Percentiles rank a stretch among this genome's conserved stretches.
phyloP scores from a whole-genome alignment of 768 basidiomycete genomes.

The Mycena filopes region DNA sequence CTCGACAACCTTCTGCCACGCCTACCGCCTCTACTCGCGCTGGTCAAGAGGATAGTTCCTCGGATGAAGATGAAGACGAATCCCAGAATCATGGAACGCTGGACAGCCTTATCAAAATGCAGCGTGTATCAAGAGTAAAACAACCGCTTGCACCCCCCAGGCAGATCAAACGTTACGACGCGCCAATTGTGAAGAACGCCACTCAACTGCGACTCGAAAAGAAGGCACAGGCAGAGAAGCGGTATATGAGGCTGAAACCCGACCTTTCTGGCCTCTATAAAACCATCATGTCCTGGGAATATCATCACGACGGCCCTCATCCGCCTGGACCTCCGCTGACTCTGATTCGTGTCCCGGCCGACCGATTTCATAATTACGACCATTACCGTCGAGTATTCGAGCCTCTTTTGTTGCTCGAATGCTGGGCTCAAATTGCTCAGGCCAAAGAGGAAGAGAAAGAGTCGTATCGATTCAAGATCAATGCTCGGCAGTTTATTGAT shows the following conservation, averaged over 20 bases:
- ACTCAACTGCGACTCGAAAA: slow-evolving; percentile 62
- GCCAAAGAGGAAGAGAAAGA: slow-evolving; percentile 76
- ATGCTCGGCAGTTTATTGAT: slow-evolving; percentile 76
- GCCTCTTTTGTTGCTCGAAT: slow-evolving; percentile 87
- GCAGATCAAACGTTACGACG: slow-evolving; percentile 71
- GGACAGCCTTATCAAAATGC: slow-evolving; percentile 66
- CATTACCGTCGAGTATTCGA: slow-evolving; percentile 84
- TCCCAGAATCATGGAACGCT: slow-evolving; percentile 53
- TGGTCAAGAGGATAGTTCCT: slow-evolving; percentile 53
- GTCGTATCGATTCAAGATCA: slow-evolving; percentile 69
- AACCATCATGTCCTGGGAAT: slow-evolving; percentile 87
- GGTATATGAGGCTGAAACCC: slow-evolving; percentile 79
- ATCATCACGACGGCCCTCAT: slow-evolving; percentile 69
- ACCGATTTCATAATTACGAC: slow-evolving; percentile 68
- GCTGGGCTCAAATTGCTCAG: slow-evolving; percentile 88
- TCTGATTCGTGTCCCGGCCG: slow-evolving; percentile 62
- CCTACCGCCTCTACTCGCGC: slow-evolving; percentile 48
- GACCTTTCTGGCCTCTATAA: slow-evolving; percentile 85
- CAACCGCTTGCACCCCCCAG: slow-evolving; percentile 65
- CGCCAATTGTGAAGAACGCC: slow-evolving; percentile 56
- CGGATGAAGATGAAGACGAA: slow-evolving; percentile 59
- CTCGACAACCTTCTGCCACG: slow-evolving; percentile 28
- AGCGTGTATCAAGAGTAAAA: slow-evolving; percentile 68
- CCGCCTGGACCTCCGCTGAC: slow-evolving; percentile 64
- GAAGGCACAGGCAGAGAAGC: slow-evolving; percentile 66